Evolutionary conservation across 805 yeast species (phyloP).

Genomic region (Nakazawaea wickerhamii): DNA sequence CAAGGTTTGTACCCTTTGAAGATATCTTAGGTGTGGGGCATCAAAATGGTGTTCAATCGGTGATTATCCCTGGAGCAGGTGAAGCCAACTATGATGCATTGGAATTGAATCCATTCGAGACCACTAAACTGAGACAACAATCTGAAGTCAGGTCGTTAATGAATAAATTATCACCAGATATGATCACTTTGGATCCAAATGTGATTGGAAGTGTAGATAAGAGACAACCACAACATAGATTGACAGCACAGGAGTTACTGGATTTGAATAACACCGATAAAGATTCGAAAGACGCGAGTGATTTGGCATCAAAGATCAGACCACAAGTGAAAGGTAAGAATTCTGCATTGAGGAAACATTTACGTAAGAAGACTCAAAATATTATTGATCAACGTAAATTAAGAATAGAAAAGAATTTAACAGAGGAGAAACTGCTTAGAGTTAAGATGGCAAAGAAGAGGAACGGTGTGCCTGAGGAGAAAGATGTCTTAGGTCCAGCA

Average conservation of each 20-base stretch:
- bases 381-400: conserved; percentile 81
- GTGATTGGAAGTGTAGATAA: conserved; percentile 80
- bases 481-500: conserved; percentile 46
- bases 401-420: conserved; percentile 69
- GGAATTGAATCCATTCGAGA: conserved; percentile 89
- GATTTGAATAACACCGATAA: conserved; percentile 31
- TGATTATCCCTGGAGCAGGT: conserved; percentile 94
- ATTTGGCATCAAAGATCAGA: conserved; percentile 49
- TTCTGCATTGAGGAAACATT: conserved; percentile 72
- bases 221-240: conserved; percentile 56
- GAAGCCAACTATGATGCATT: conserved; percentile 96
- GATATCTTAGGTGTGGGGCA: conserved; percentile 94
- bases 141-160: conserved; percentile 79
- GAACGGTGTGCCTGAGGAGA: conserved; percentile 45
- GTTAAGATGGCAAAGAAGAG: conserved; percentile 40
- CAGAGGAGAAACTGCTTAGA: conserved; percentile 68
- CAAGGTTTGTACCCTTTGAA: conserved; percentile 87
- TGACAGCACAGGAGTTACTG: conserved; percentile 53
- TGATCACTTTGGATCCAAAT: conserved; percentile 86
- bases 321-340: conserved; percentile 76
- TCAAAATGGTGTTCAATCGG: conserved; percentile 67
- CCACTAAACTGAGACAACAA: conserved; percentile 90
- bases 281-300: conserved; percentile 34
- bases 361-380: conserved; percentile 79
- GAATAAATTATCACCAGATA: conserved; percentile 87